A percentile compares a stretch with the other conserved stretches of the same genome.
Evolutionary conservation across 352 stramenopile genomes (phyloP).

Genomic region (Bremia lactucae): DNA sequence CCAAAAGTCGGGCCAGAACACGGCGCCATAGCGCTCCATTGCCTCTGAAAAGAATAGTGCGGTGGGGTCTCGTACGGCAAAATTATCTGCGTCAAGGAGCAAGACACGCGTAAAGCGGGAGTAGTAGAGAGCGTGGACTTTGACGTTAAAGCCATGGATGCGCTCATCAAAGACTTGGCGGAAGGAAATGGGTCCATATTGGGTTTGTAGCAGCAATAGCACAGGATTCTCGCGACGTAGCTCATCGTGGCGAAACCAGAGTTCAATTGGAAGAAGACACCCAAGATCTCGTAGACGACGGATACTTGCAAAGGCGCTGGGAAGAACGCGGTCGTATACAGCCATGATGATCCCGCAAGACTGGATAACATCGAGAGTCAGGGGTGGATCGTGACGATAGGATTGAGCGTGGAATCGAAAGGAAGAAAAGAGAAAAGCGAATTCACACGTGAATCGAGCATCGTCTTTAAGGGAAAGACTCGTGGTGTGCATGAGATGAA

Average conservation of each 20-base stretch:
- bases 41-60: conserved; percentile 22
- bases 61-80: conserved; percentile 31
- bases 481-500: conserved; percentile 58
- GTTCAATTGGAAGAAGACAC: conserved; percentile 35
- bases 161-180: conserved; percentile 36
- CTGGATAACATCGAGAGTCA: conserved; percentile 8
- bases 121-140: conserved; percentile 42
- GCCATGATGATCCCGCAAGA: conserved; percentile 36
- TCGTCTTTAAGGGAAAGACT: conserved; percentile 54
- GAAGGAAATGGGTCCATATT: conserved; percentile 26
- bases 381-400: conserved; percentile 53
- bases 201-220: conserved; percentile 21
- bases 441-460: conserved; percentile 55
- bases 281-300: conserved; percentile 25
- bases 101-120: conserved; percentile 35
- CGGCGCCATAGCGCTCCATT: conserved; percentile 24
- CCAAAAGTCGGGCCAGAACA: conserved; percentile 50
- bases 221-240: conserved; percentile 28
- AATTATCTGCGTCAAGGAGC: conserved; percentile 43
- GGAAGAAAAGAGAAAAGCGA: conserved; percentile 43
- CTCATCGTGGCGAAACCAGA: conserved; percentile 47
- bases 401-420: conserved; percentile 29
- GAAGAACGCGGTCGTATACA: conserved; percentile 31
- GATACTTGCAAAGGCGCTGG: conserved; percentile 41
- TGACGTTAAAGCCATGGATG: conserved; percentile 39